phyloP scores from a whole-genome alignment of 169 alveolate species.

The Perkinsus chesapeaki region DNA sequence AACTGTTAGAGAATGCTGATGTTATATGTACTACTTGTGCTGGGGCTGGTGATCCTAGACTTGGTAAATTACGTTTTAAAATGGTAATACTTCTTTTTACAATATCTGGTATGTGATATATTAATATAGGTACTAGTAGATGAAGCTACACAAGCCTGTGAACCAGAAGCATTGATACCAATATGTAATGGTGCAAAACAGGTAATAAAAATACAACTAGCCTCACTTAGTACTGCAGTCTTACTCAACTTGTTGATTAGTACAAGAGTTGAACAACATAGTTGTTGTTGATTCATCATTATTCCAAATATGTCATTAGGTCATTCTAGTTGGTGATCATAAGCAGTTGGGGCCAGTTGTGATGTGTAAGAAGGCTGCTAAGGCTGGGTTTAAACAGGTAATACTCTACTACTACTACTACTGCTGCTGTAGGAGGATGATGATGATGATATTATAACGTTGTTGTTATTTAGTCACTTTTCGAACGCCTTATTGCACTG shows the following conservation, averaged over 20 bases:
- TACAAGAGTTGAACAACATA: too few species aligned
- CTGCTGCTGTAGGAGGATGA: neutral
- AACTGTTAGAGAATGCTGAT: constrained; percentile 51
- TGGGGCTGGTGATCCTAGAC: constrained; percentile 85
- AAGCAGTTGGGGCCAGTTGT: constrained; percentile 92
- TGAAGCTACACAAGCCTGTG: constrained; percentile 93
- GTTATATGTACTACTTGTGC: constrained; percentile 74
- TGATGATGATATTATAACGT: too few species aligned
- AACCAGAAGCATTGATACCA: constrained; percentile 86
- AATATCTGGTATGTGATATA: neutral
- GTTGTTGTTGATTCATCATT: neutral
- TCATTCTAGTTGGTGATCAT: constrained; percentile 90
- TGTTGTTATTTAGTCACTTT: constrained; percentile 48
- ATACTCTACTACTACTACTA: constrained; percentile 20
- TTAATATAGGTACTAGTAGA: constrained; percentile 81
- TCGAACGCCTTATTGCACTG: constrained; percentile 76
- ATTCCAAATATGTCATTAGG: constrained; percentile 21
- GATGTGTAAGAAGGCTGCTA: constrained; percentile 84
- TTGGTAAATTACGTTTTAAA: constrained; percentile 68
- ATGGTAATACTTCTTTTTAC: neutral
- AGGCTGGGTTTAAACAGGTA: constrained; percentile 66
- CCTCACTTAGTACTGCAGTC: neutral
- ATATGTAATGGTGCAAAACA: constrained; percentile 79
- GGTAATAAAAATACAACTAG: constrained; percentile 4
- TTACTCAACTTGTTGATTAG: neutral